phyloP scores from a whole-genome alignment of 768 basidiomycete genomes.

The Naganishia kalamii region DNA sequence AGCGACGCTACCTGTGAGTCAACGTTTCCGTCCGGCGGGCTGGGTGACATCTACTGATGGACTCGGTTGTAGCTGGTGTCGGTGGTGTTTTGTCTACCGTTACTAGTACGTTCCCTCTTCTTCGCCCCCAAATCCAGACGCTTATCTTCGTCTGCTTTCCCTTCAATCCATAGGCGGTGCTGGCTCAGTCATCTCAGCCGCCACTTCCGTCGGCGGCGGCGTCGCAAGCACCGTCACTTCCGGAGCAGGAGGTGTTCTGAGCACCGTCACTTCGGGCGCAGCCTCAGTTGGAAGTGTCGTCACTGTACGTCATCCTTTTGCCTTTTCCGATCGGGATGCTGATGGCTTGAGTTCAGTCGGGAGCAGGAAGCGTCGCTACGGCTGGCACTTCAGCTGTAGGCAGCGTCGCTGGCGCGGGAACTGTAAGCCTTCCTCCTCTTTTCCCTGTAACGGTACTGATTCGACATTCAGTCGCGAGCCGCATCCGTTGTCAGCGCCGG shows the following conservation, averaged over 20 bases:
- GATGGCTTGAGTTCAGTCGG: not conserved
- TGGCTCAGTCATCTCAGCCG: not conserved
- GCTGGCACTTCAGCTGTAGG: not conserved
- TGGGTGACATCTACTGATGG: not conserved
- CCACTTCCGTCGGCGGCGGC: not conserved
- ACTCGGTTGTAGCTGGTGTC: not conserved
- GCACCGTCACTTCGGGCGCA: not conserved
- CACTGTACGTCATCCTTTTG: not conserved
- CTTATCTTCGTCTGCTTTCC: not conserved
- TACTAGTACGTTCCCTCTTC: not conserved
- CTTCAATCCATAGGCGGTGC: not conserved
- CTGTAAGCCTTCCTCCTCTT: not conserved
- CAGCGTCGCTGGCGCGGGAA: slow-evolving; percentile 4
- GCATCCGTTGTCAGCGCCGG: not conserved
- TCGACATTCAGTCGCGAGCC: not conserved
- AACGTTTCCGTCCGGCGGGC: not conserved
- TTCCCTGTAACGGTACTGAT: not conserved
- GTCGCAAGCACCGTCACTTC: not conserved
- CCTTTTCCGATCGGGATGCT: not conserved
- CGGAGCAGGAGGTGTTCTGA: not conserved
- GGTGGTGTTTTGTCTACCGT: not conserved
- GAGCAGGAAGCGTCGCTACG: not conserved
- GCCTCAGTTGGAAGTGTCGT: not conserved
- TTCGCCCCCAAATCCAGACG: not conserved
- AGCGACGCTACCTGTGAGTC: not conserved